A percentile compares a stretch with the other conserved stretches of the same genome.
Conservation (phyloP, 2,329 filamentous ascomycete species). For the Fonsecaea pugnacius region DNA sequence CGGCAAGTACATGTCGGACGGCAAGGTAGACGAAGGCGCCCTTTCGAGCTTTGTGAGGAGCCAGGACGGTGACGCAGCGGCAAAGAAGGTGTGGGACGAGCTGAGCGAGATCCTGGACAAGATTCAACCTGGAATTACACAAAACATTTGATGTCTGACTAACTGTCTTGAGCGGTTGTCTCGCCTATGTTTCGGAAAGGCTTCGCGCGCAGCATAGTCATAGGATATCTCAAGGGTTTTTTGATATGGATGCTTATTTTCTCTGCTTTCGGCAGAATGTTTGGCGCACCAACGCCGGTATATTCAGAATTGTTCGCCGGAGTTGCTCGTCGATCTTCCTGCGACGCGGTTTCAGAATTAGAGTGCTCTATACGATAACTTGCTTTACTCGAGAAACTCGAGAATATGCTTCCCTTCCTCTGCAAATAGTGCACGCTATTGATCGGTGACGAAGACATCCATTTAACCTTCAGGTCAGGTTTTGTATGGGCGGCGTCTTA, state of each 20-base stretch:
- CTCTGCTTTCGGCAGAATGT: not conserved
- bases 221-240: not conserved
- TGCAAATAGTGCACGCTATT: not conserved
- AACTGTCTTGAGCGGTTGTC: not conserved
- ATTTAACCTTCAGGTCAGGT: too few species aligned
- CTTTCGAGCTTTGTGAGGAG: conserved; percentile 48
- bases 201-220: too few species aligned
- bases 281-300: too few species aligned
- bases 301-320: not conserved
- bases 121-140: conserved; percentile 47
- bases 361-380: not conserved
- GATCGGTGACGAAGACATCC: not conserved
- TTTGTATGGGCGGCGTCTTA: not conserved
- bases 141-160: conserved; percentile 18
- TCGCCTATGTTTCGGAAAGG: not conserved
- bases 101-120: conserved; percentile 48
- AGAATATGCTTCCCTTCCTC: not conserved
- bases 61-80: conserved; percentile 45
- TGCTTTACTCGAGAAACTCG: not conserved
- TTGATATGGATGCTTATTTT: not conserved
- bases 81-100: conserved; percentile 52
- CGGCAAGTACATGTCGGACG: conserved; percentile 53
- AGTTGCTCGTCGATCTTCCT: not conserved
- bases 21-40: conserved; percentile 34
- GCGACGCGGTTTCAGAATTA: not conserved